Evolutionary conservation across 2,329 filamentous ascomycete species (phyloP).

Genomic region (Orbilia ellipsospora): DNA sequence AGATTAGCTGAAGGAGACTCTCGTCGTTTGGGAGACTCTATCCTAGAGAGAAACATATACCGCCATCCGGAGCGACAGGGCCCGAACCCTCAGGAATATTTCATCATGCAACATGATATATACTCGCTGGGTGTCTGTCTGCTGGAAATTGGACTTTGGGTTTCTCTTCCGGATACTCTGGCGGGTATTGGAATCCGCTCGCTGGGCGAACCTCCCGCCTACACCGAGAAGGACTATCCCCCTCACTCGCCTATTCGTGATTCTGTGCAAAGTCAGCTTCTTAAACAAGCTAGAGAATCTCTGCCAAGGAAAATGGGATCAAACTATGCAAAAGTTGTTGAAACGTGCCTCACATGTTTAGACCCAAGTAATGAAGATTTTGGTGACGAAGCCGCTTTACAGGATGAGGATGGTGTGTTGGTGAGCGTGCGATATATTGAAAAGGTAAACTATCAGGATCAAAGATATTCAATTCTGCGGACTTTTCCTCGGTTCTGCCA

Average conservation of each 20-base stretch:
- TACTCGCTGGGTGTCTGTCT: slow-evolving; percentile 69
- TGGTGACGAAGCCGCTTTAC: slow-evolving; percentile 59
- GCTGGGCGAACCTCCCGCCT: background rate
- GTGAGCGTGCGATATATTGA: slow-evolving; percentile 60
- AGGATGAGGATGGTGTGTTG: slow-evolving; percentile 60
- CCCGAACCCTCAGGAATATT: slow-evolving; percentile 61
- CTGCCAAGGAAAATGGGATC: slow-evolving; percentile 60
- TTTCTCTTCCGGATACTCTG: slow-evolving; percentile 14
- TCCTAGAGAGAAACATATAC: slow-evolving; percentile 66
- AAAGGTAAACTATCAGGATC: slow-evolving; percentile 55
- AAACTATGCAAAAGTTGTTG: slow-evolving; percentile 60
- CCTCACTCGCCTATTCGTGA: background rate
- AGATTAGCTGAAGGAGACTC: slow-evolving; percentile 60
- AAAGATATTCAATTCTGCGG: background rate
- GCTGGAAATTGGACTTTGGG: slow-evolving; percentile 68
- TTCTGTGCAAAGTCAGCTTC: slow-evolving; percentile 9
- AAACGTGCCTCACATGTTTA: slow-evolving; percentile 62
- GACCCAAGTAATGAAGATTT: slow-evolving; percentile 60
- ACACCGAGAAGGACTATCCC: background rate
- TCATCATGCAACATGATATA: slow-evolving; percentile 69
- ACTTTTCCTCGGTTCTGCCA: no score
- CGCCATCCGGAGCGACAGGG: slow-evolving; percentile 67
- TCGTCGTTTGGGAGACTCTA: slow-evolving; percentile 61
- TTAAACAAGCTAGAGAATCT: slow-evolving; percentile 10
- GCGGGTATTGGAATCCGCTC: slow-evolving; percentile 8